Percentiles rank a stretch among this genome's conserved stretches.
These are phyloP conservation scores for Trichoderma sp. DNA, from an alignment of 2,329 filamentous ascomycete genomes.

Conservation along the genomic window DNA sequence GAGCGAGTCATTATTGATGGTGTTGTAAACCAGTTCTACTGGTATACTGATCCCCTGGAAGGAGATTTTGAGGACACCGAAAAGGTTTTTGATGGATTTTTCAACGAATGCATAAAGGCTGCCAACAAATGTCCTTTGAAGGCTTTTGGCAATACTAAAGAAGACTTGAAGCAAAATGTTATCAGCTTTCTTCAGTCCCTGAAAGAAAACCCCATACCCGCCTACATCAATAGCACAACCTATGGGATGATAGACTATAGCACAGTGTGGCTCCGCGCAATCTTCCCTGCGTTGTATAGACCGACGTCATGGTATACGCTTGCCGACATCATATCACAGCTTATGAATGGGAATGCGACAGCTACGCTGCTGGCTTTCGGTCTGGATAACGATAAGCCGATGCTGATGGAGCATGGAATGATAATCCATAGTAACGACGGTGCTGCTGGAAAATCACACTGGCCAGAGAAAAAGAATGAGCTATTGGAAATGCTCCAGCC, in stretches of 20 bases:
- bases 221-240: neutral
- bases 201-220: neutral
- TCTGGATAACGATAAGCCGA: conserved; percentile 23
- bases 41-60: conserved; percentile 34
- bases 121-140: conserved; percentile 33
- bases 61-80: conserved; percentile 32
- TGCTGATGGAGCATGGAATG: conserved; percentile 32
- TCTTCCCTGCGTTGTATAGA: neutral
- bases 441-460: neutral
- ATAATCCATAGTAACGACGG: neutral
- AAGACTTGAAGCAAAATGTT: conserved; percentile 24
- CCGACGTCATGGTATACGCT: neutral
- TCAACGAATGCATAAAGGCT: conserved; percentile 40
- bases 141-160: conserved; percentile 33
- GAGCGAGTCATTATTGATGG: conserved; percentile 37
- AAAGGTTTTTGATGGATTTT: conserved; percentile 32
- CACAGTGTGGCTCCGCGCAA: neutral
- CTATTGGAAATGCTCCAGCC: conserved; percentile 34
- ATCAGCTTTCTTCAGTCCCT: neutral
- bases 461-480: neutral
- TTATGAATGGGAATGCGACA: neutral
- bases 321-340: neutral
- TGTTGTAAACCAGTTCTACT: conserved; percentile 33
- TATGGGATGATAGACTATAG: neutral
- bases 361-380: neutral